These are phyloP conservation scores for Calonectria hongkongensis DNA, from an alignment of 2,329 filamentous ascomycete species.

Conservation along the genomic window DNA sequence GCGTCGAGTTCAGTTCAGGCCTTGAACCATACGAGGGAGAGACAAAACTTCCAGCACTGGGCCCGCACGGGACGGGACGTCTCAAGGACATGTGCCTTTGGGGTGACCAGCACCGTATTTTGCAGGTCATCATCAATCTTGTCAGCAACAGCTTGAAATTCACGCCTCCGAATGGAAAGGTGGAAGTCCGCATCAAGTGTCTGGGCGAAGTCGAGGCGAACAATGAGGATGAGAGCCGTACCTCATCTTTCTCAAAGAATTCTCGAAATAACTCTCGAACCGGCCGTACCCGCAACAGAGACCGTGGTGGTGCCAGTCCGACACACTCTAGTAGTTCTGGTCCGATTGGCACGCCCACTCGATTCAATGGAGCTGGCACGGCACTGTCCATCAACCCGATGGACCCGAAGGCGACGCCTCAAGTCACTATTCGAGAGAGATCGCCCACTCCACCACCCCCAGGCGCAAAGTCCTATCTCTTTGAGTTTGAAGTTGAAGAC, in stretches of 20 bases:
- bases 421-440: constrained; percentile 71
- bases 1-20: constrained; percentile 53
- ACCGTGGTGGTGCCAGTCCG: constrained; percentile 68
- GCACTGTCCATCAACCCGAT: constrained; percentile 78
- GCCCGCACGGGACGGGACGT: constrained; percentile 78
- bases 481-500: constrained; percentile 93
- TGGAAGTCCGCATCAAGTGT: constrained; percentile 86
- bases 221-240: constrained; percentile 67
- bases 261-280: constrained; percentile 66
- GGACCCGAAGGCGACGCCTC: constrained; percentile 71
- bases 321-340: constrained; percentile 71
- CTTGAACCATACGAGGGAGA: constrained; percentile 59
- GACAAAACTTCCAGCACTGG: constrained; percentile 73
- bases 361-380: constrained; percentile 64
- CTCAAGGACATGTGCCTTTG: constrained; percentile 91
- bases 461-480: constrained; percentile 79
- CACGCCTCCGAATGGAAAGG: constrained; percentile 84
- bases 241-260: constrained; percentile 71
- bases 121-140: constrained; percentile 95
- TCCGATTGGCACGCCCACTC: constrained; percentile 46
- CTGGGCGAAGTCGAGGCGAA: constrained; percentile 73
- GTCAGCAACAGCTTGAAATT: constrained; percentile 96
- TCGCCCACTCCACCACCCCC: constrained; percentile 77
- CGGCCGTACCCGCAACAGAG: constrained; percentile 63
- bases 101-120: constrained; percentile 93